These are phyloP conservation scores for Melanopsichium pennsylvanicum DNA, from an alignment of 1,284 basidiomycete species.

Conservation along the genomic window DNA sequence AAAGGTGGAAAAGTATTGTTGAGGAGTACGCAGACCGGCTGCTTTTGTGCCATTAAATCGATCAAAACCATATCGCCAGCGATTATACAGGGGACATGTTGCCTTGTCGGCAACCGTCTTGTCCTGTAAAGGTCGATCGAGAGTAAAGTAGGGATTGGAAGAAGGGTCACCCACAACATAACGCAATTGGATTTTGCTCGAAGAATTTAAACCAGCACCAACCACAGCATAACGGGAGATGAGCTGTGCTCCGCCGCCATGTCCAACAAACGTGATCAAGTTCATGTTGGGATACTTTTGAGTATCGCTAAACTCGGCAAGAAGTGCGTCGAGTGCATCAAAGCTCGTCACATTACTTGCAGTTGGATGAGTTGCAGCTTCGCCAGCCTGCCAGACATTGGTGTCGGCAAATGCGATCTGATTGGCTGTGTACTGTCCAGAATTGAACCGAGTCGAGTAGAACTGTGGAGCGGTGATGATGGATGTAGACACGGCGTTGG, in stretches of 20 bases:
- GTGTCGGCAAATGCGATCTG: conserved; percentile 54
- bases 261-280: conserved; percentile 61
- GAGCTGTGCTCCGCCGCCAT: conserved; percentile 62
- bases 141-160: conserved; percentile 56
- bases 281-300: conserved; percentile 53
- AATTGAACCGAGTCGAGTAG: conserved; percentile 55
- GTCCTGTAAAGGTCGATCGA: conserved; percentile 54
- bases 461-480: conserved; percentile 61
- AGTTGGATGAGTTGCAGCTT: conserved; percentile 50
- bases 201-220: conserved; percentile 34
- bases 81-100: conserved; percentile 54
- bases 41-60: conserved; percentile 45
- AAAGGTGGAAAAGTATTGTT: conserved; percentile 55
- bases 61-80: conserved; percentile 62
- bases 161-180: conserved; percentile 63
- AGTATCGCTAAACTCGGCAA: conserved; percentile 51
- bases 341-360: conserved; percentile 49
- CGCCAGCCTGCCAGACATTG: conserved; percentile 61
- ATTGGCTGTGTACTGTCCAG: conserved; percentile 50
- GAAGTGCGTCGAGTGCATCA: conserved; percentile 58
- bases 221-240: conserved; percentile 60
- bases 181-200: conserved; percentile 42
- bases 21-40: conserved; percentile 19
- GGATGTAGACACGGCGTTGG: conserved; percentile 28
- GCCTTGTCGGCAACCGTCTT: conserved; percentile 34